Percentiles rank a stretch among this genome's conserved stretches.
Conservation (phyloP, 257 asterid species). For the Gentiana straminea region DNA sequence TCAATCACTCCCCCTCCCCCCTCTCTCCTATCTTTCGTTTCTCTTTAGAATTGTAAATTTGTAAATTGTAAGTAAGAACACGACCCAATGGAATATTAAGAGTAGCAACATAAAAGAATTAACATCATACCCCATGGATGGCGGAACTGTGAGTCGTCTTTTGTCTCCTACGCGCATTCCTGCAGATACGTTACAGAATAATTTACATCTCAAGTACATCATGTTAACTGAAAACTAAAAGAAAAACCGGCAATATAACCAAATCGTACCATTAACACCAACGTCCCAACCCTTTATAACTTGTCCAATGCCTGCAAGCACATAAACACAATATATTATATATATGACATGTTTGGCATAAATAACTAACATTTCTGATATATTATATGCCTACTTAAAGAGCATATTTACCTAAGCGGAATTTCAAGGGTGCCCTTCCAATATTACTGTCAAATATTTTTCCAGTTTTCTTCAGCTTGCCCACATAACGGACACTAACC, state of each 20-base stretch:
- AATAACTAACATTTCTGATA: background rate
- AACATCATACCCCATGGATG: conserved; percentile 82
- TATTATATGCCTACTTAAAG: background rate
- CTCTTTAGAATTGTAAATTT: too few relatives aligned
- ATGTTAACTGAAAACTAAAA: background rate
- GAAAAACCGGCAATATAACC: background rate
- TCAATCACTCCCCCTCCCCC: too few relatives aligned
- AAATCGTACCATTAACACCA: conserved; percentile 69
- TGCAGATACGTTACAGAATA: conserved; percentile 21
- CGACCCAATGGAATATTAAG: background rate
- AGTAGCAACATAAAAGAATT: too few relatives aligned
- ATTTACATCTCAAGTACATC: background rate
- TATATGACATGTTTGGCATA: conserved; percentile 7
- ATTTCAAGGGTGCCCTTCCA: conserved; percentile 71
- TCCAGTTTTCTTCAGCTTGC: conserved; percentile 71
- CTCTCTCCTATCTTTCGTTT: too few relatives aligned
- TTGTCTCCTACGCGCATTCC: conserved; percentile 97
- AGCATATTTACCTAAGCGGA: conserved; percentile 61
- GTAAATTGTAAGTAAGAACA: background rate
- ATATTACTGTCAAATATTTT: conserved; percentile 66
- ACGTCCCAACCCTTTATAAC: conserved; percentile 99
- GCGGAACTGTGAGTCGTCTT: conserved; percentile 88
- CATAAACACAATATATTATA: conserved; percentile 2
- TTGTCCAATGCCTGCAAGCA: conserved; percentile 70
- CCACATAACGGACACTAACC: conserved; percentile 70